Evolutionary conservation across 2,329 filamentous ascomycete species (phyloP).

Genomic region (Fusarium sp.): DNA sequence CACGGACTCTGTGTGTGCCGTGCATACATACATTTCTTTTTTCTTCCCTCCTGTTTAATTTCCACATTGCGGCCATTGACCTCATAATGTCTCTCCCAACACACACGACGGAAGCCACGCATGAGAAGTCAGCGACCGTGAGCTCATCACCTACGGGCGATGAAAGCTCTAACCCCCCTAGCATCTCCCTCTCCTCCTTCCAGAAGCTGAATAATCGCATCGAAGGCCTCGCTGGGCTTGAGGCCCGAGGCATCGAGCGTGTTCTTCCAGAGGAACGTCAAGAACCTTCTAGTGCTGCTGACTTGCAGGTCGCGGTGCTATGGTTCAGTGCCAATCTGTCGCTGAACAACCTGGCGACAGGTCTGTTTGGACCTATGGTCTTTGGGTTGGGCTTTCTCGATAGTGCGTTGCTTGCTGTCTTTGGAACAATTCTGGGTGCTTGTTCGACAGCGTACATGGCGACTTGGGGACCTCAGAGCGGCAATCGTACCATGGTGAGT

Average conservation of each 20-base stretch:
- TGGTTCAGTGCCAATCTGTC: conserved; percentile 58
- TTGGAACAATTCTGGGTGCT: conserved; percentile 79
- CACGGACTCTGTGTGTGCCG: conserved; percentile 6
- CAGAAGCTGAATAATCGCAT: conserved; percentile 31
- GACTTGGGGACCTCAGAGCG: conserved; percentile 78
- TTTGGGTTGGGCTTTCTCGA: conserved; percentile 79
- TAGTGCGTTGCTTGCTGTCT: conserved; percentile 74
- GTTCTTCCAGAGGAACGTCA: conserved; percentile 50
- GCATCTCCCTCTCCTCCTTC: conserved; percentile 5
- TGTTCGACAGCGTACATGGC: conserved; percentile 80
- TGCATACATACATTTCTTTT: background rate
- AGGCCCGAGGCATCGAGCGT: conserved; percentile 52
- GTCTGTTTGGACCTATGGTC: conserved; percentile 72
- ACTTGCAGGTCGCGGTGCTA: conserved; percentile 52
- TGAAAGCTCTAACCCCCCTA: conserved; percentile 1
- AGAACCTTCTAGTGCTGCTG: conserved; percentile 44
- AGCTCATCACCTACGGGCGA: conserved; percentile 16
- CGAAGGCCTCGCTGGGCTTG: conserved; percentile 47
- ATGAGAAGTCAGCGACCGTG: conserved; percentile 26
- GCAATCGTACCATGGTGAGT: conserved; percentile 76
- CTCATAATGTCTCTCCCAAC: background rate
- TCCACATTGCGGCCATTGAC: background rate
- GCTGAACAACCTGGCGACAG: conserved; percentile 67
- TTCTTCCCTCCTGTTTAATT: background rate
- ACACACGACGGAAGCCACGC: conserved; percentile 15